Base-by-base conservation (phyloP, 2,329 filamentous ascomycete species). In the Corinectria fuckeliana region DNA sequence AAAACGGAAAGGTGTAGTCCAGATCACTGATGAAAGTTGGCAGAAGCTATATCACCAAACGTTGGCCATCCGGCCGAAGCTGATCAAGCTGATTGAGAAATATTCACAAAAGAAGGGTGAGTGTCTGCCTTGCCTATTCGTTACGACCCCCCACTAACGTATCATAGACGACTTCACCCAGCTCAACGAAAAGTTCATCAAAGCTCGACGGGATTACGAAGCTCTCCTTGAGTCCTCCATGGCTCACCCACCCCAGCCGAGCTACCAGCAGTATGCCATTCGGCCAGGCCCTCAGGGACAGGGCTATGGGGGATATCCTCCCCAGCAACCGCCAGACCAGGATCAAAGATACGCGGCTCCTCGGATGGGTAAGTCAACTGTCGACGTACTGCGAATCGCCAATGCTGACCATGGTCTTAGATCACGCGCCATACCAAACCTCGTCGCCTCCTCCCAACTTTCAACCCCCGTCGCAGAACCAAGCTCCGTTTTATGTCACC, bases 161-260 rank as follows among this genome's bases (percentile, higher is more conserved):
- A 5, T 44, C 2, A 9, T 65, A 96, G 95, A 99, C 77, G 95
- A 99, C 76, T 98, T 99, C 73, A 97, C 95, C 2, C 94, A 98
- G 74, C 82, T 99, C 63, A 99, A 99, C 72, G 95, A 99, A 77
- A 98, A 98, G 79, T 99, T 99, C 77, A 98, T 99, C 82, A 99
- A 99, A 78, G 95, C 95, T 44, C 89, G 95, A 65, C 87, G 94
- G 70, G 95, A 99, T 77, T 99, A 99, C 75, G 95, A 99, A 78
- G 89, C 91, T 26, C 84, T 99, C n/a, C 82, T 99, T 18, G 95
- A 99, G 76, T 91, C 92, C 16, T 98, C 94, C 56, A 98, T 99
- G 94, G 88, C 93, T 1, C 94, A 97, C 68, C 91, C 93, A n/a
- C 88, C 91, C 51, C 90, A 91, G 71, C 87, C 89, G 45, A 87